phyloP scores from a whole-genome alignment of 164 flowering plant species.

The Annona squamosa region DNA sequence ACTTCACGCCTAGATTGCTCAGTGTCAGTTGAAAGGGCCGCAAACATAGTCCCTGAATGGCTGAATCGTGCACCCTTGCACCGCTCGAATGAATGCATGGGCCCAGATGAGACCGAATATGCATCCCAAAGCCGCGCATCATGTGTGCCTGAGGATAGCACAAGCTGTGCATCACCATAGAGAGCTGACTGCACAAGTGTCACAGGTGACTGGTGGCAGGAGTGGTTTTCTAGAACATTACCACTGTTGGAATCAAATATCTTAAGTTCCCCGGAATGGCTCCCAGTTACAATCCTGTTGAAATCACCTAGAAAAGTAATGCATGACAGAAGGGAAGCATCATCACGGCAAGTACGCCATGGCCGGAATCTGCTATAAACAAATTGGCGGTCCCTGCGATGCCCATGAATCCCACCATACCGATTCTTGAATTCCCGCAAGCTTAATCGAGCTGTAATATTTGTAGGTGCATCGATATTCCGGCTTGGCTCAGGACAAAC shows the following conservation, averaged over 20 bases:
- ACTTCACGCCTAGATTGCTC: constrained; percentile 61
- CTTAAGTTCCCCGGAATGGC: constrained; percentile 79
- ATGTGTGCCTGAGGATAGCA: constrained; percentile 70
- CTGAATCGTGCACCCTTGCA: constrained; percentile 84
- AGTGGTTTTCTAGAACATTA: constrained; percentile 58
- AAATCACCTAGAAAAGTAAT: constrained; percentile 66
- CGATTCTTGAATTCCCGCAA: constrained; percentile 60
- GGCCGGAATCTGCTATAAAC: constrained; percentile 92
- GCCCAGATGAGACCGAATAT: constrained; percentile 58
- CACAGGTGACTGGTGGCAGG: constrained; percentile 68
- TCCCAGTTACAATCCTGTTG: constrained; percentile 68
- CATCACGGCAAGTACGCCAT: constrained; percentile 92
- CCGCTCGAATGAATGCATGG: constrained; percentile 65
- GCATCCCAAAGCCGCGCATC: constrained; percentile 93
- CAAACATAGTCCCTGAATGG: constrained; percentile 62
- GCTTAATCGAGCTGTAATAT: constrained; percentile 72
- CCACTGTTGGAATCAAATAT: constrained; percentile 67
- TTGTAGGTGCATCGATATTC: constrained; percentile 84
- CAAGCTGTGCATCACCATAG: constrained; percentile 46
- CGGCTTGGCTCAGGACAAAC: constrained; percentile 88
- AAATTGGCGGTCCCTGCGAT: constrained; percentile 81
- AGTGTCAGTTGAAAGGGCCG: constrained; percentile 62
- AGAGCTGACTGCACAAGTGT: constrained; percentile 57
- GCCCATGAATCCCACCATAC: constrained; percentile 75
- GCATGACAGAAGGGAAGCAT: constrained; percentile 74